Conservation (phyloP, 1,139 yeast species). For the Geotrichum macrosporum region DNA sequence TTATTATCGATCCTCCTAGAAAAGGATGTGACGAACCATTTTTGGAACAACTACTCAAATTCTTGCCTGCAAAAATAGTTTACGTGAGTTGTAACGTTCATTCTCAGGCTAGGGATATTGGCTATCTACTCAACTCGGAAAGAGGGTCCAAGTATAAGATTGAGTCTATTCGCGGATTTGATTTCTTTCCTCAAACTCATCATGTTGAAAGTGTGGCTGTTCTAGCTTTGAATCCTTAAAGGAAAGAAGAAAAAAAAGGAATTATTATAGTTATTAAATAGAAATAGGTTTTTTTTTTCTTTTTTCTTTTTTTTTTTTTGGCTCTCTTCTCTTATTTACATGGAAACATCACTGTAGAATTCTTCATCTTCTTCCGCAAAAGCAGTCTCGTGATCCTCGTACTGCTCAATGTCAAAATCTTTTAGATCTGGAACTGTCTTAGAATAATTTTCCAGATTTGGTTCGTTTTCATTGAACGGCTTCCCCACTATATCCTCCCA, state of each 20-base stretch:
- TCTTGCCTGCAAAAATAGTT: conserved; percentile 78
- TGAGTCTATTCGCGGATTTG: conserved; percentile 88
- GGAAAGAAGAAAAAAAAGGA: too few species aligned
- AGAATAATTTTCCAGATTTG: not conserved
- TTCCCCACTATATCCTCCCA: conserved; percentile 30
- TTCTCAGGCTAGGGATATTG: conserved; percentile 92
- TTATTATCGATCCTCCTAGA: conserved; percentile 93
- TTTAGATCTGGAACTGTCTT: conserved; percentile 3
- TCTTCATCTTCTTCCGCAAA: conserved; percentile 4
- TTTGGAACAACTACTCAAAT: conserved; percentile 75
- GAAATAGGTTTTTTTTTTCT: not conserved
- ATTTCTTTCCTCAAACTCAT: conserved; percentile 96
- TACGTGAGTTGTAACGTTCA: conserved; percentile 96
- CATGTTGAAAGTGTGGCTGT: conserved; percentile 97
- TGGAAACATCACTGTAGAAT: conserved; percentile 16
- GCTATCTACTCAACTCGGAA: conserved; percentile 68
- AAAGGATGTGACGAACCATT: conserved; percentile 93
- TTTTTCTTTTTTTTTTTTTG: conserved; percentile 1
- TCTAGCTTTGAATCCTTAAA: conserved; percentile 36
- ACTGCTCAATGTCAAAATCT: conserved; percentile 15
- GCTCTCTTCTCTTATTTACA: conserved; percentile 11
- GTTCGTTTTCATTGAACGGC: conserved; percentile 1
- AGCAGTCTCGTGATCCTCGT: conserved; percentile 7
- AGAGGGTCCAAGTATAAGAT: conserved; percentile 49
- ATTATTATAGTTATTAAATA: not conserved